Evolutionary conservation across 495 filamentous ascomycete genomes (phyloP).

Genomic region (Margaritispora aquatica): DNA sequence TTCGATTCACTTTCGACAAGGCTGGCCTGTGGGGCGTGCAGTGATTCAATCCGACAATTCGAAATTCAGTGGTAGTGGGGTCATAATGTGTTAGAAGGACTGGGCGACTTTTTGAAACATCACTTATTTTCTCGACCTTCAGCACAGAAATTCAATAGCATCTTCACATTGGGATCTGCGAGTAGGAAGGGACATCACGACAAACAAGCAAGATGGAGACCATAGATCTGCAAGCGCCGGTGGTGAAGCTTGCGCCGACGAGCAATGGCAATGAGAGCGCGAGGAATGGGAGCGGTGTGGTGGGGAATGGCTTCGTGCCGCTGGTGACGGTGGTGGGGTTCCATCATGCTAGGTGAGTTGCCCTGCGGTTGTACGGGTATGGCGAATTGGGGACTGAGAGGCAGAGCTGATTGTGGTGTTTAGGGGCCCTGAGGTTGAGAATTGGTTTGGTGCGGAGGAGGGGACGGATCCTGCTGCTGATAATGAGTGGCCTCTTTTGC

Average conservation of each 20-base stretch:
- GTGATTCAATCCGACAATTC: too few species aligned
- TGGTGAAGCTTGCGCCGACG: background rate
- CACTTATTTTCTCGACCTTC: background rate
- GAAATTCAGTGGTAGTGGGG: background rate
- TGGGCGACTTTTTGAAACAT: background rate
- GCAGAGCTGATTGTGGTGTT: constrained; percentile 1
- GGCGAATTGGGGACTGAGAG: background rate
- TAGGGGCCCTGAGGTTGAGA: constrained; percentile 91
- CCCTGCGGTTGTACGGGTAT: background rate
- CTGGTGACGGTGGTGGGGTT: constrained; percentile 92
- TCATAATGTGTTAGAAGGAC: background rate
- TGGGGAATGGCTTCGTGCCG: constrained; percentile 38
- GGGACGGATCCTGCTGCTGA: constrained; percentile 73
- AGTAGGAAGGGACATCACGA: constrained; percentile 4
- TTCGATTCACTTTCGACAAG: too few species aligned
- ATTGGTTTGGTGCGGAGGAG: constrained; percentile 77
- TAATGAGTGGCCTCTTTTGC: constrained; percentile 88
- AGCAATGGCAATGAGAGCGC: constrained; percentile 1
- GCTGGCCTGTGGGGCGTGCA: too few species aligned
- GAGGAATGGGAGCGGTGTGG: constrained; percentile 4
- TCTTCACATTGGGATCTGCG: background rate
- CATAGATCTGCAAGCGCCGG: background rate
- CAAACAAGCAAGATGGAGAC: constrained; percentile 5
- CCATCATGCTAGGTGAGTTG: constrained; percentile 76
- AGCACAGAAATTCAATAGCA: background rate